Evolutionary conservation across 2,329 filamentous ascomycete genomes (phyloP).

Genomic region (Trematosphaeria pertusa): DNA sequence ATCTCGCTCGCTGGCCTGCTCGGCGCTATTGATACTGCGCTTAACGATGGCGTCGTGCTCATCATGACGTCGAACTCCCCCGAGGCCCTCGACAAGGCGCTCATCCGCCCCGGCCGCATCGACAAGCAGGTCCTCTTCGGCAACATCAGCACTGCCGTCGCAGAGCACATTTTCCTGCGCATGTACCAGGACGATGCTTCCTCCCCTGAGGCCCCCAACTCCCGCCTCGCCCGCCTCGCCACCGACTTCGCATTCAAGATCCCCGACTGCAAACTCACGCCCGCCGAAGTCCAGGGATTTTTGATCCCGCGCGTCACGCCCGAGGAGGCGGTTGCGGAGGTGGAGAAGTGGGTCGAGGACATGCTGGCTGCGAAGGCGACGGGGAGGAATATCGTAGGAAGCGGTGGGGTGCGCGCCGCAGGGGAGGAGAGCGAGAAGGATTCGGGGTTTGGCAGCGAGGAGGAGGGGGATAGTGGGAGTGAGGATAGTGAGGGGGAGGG

Average conservation of each 20-base stretch:
- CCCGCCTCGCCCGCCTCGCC: constrained; percentile 49
- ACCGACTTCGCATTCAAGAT: constrained; percentile 12
- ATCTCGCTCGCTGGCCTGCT: constrained; percentile 89
- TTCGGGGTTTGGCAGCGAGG: too few species aligned
- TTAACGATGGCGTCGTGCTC: constrained; percentile 18
- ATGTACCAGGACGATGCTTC: constrained; percentile 23
- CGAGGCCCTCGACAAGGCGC: constrained; percentile 54
- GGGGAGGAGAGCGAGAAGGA: too few species aligned
- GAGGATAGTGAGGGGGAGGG: too few species aligned
- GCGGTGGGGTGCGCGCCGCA: too few species aligned
- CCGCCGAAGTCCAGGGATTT: constrained; percentile 21
- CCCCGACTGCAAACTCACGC: constrained; percentile 15
- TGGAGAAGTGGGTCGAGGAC: not conserved
- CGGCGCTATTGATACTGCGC: constrained; percentile 62
- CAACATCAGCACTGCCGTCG: constrained; percentile 18
- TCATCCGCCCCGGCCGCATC: constrained; percentile 68
- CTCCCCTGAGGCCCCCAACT: constrained; percentile 41
- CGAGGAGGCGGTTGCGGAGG: not conserved
- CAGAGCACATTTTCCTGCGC: constrained; percentile 24
- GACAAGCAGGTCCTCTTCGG: constrained; percentile 52
- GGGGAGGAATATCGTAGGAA: not conserved
- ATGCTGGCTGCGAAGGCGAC: not conserved
- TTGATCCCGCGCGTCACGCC: constrained; percentile 7
- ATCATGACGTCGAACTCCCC: constrained; percentile 39
- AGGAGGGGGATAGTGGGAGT: too few species aligned